Conservation (phyloP, 129 eudicot genomes). For the Flaveria trinervia region DNA sequence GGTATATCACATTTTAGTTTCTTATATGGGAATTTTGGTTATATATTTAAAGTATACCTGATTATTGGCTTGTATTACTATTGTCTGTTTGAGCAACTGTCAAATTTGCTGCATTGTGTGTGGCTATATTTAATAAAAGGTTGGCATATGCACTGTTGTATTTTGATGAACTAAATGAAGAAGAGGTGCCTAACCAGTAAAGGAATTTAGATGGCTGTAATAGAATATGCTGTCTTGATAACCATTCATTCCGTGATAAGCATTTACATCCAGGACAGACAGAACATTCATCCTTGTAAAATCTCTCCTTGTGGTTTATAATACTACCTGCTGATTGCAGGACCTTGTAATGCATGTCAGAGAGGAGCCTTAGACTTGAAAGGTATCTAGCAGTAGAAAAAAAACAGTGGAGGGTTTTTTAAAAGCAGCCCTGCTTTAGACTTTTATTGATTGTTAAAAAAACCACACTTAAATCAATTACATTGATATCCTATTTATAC, state of each 20-base stretch:
- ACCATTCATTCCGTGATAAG: not conserved
- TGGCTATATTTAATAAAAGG: not conserved
- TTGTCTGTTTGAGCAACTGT: not conserved
- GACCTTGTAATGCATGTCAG: not conserved
- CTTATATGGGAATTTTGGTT: not conserved
- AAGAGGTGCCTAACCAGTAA: slow-evolving; percentile 12
- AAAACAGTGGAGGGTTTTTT: too few relatives aligned
- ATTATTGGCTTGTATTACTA: not conserved
- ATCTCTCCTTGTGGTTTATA: not conserved
- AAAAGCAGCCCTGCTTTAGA: too few relatives aligned
- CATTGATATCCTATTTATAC: too few relatives aligned
- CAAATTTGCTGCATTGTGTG: not conserved
- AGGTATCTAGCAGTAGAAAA: too few relatives aligned
- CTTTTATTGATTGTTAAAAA: too few relatives aligned
- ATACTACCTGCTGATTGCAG: not conserved
- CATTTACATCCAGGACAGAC: not conserved
- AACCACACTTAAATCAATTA: too few relatives aligned
- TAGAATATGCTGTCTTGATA: slow-evolving; percentile 5
- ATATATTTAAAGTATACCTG: slow-evolving; percentile 4
- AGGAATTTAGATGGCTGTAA: slow-evolving; percentile 12
- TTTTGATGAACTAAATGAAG: slow-evolving; percentile 3
- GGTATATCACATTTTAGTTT: slow-evolving; percentile 38
- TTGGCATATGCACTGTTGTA: slow-evolving; percentile 6
- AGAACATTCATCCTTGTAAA: not conserved
- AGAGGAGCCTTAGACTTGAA: not conserved